These are phyloP conservation scores for Chytriomyces sp. DNA, from an alignment of 192 early-diverging fungal species.

Conservation along the genomic window DNA sequence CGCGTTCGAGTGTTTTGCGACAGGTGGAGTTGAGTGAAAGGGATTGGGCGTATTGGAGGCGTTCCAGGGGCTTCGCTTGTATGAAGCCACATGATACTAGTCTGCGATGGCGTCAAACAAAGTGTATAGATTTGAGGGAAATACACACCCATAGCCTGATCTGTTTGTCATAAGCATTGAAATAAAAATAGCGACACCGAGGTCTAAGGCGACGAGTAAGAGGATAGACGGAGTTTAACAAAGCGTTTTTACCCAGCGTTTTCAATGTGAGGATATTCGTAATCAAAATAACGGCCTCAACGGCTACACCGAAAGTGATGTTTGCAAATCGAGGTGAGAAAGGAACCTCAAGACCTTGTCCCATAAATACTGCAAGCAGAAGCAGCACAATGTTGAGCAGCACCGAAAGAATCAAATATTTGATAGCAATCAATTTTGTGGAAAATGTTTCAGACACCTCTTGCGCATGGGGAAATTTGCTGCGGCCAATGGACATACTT, in stretches of 20 bases:
- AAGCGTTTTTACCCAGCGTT: slow-evolving; percentile 1
- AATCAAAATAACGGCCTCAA: slow-evolving; percentile 13
- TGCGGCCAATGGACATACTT: slow-evolving; percentile 1
- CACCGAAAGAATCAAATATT: not conserved
- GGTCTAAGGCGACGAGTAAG: not conserved
- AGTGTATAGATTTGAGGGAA: not conserved
- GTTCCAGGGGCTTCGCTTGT: slow-evolving; percentile 5
- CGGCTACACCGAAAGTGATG: slow-evolving; percentile 12
- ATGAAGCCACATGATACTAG: slow-evolving; percentile 23
- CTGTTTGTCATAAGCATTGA: slow-evolving; percentile 28
- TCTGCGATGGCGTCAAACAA: not conserved
- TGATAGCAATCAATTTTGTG: not conserved
- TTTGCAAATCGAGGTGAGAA: slow-evolving; percentile 8
- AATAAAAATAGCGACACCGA: slow-evolving; percentile 24
- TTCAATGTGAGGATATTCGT: slow-evolving; percentile 15
- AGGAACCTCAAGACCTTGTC: not conserved
- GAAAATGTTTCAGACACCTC: slow-evolving; percentile 22
- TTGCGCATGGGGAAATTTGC: slow-evolving; percentile 19
- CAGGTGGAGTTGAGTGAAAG: slow-evolving; percentile 27
- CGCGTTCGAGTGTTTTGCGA: slow-evolving; percentile 22
- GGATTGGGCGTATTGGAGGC: slow-evolving; percentile 12
- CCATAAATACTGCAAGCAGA: not conserved
- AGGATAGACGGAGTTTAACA: not conserved
- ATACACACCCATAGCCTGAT: slow-evolving; percentile 7
- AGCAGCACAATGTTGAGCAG: slow-evolving; percentile 13